phyloP scores from a whole-genome alignment of 129 eudicot genomes.

The Flaveria sonorensis region DNA sequence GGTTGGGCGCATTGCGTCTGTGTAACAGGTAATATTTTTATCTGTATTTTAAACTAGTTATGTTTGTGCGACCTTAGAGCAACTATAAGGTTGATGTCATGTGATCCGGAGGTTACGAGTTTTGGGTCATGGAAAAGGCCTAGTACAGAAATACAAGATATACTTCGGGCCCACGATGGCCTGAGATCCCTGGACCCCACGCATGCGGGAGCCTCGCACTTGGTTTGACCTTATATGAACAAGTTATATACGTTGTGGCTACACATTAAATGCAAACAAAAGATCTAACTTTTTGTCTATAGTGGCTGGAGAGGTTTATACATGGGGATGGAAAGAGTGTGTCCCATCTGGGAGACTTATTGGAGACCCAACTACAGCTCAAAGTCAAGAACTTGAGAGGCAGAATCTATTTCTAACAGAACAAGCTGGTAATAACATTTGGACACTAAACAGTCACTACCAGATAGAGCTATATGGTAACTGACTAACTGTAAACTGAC shows the following conservation, averaged over 20 bases:
- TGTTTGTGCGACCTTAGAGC: too few relatives aligned
- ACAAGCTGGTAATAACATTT: constrained; percentile 52
- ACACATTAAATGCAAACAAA: too few relatives aligned
- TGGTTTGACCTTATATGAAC: too few relatives aligned
- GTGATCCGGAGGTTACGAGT: too few relatives aligned
- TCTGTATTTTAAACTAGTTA: background rate
- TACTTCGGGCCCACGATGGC: too few relatives aligned
- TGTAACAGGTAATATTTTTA: constrained; percentile 59
- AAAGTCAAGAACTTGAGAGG: constrained; percentile 52
- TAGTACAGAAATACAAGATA: too few relatives aligned
- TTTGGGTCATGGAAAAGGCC: too few relatives aligned
- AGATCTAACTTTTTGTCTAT: constrained; percentile 12
- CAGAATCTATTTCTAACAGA: constrained; percentile 53
- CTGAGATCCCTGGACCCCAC: too few relatives aligned
- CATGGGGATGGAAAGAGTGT: constrained; percentile 99
- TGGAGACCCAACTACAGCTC: constrained; percentile 61
- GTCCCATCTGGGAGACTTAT: constrained; percentile 82
- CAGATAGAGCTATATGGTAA: background rate
- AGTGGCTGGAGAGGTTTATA: constrained; percentile 79
- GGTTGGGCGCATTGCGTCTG: constrained; percentile 99
- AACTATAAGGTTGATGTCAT: background rate
- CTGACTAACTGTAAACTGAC: background rate
- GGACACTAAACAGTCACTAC: background rate
- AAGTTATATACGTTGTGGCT: too few relatives aligned
- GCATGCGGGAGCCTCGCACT: too few relatives aligned